Base-by-base conservation (phyloP, 768 basidiomycete species). In the Tulasnella sp. region DNA sequence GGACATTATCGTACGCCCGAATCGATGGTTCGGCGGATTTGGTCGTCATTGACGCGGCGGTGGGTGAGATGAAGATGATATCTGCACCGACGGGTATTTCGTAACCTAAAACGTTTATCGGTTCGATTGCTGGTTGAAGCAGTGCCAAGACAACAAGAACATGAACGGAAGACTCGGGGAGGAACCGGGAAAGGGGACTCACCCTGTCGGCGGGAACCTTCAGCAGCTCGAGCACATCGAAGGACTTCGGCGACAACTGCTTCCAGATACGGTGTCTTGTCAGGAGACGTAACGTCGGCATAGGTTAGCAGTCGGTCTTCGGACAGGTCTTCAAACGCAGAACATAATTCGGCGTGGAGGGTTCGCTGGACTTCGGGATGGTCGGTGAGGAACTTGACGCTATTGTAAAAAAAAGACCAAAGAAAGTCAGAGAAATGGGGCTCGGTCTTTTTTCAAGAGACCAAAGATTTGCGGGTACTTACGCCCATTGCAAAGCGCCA, bases 251-350 rank as follows among this genome's bases (percentile, higher is more conserved):
- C 36, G 7, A 73, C 40, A n/a, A 49, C 40, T 37, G 72, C 72
- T 15, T 73, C 72, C 14, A 73, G 72, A n/a, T 73, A 73, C 11
- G 72, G 72, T 22, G 40, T 73, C 72, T 58, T 73, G n/a, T 73
- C 52, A 25, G 29, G 29, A 39, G 72, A 45, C n/a, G n/a, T 58
- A 11, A 73, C 72, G 12, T 73, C 72, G 2, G 40, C 72, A 37
- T 45, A 73, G n/a, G 72, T 73, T 8, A 73, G 34, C 14, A 45
- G 12, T n/a, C 45, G 11, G 22, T 73, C 42, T 4, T 73, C 72
- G n/a, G 69, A 42, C 17, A 42, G 40, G 42, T 58, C 42, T 42
- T 34, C 72, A 14, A 73, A 58, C 22, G 12, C 52, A 29, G 39
- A 17, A 19, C 9, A 11, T 25, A 73, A n/a, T 31, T 73, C 72